Base-by-base conservation (phyloP, 495 filamentous ascomycete genomes). In the Eremomyces bilateralis region DNA sequence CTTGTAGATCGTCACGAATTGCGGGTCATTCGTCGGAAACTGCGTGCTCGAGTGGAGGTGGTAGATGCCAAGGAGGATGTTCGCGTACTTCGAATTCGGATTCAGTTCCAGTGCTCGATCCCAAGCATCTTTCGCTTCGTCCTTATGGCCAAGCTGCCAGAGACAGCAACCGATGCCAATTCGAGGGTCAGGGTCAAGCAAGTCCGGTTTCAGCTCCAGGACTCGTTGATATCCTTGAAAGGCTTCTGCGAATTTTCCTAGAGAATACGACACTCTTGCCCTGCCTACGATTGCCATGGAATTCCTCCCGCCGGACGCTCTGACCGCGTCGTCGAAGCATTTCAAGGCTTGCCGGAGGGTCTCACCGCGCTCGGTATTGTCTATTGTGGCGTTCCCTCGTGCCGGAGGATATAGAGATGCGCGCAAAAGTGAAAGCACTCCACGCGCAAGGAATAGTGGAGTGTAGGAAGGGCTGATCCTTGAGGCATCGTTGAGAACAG, bases 81-180 rank as follows among this genome's bases (percentile, higher is more conserved):
- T 85, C 29, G 83, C 85, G 44, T 81, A 67, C 54, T 93, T 94
- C 12, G 80, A 90, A 4, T 85, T 70, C 0, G 80, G 71, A 48
- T 90, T 91, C 52, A 94, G 57, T 46, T 88, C 73, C 17, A 97
- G 52, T 11, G 76, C 67, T 41, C 88, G 65, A 49, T 92, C 78
- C 85, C 85, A 97, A 4, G 88, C 82, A 17, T 58, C 54, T 46
- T 76, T 80, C 10, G 90, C 90, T 44, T 91, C 79, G 19, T 93
- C 83, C 52, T 91, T 93, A 61, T 74, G 76, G 15, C 81, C 82
- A 10, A 95, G 62, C 48, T 85, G 80, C 88, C 88, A 97, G 40
- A 85, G 72, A 52, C 88, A 95, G 52, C 83, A 84, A 15, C 88
- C 88, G 43, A 97, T 75, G 30, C 88, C 88, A 41, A 97, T 82